A percentile compares a stretch with the other conserved stretches of the same genome.
These are phyloP conservation scores for Metarhizium guizhouense DNA, from an alignment of 2,329 filamentous ascomycete genomes.

Conservation along the genomic window DNA sequence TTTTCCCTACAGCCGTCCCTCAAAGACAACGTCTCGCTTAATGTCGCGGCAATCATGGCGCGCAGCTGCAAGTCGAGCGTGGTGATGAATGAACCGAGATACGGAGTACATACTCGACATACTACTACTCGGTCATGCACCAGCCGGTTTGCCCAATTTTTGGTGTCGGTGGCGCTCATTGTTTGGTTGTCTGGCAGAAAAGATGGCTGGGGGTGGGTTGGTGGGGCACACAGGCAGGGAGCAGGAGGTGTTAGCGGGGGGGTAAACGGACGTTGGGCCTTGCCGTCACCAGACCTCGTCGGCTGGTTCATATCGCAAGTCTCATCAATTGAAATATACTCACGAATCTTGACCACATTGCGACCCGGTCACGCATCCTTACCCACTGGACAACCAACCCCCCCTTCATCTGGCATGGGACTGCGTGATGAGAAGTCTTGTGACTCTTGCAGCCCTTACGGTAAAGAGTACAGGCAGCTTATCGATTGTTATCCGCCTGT, in stretches of 20 bases:
- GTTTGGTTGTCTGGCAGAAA: background rate
- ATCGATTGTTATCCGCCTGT: background rate
- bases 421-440: background rate
- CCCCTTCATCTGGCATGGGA: background rate
- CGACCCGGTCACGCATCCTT: background rate
- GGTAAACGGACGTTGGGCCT: background rate
- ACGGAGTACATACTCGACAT: too few species aligned
- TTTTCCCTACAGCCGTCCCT: too few species aligned
- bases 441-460: background rate
- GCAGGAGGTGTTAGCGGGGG: background rate
- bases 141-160: too few species aligned
- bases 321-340: background rate
- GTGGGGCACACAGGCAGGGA: background rate
- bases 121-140: too few species aligned
- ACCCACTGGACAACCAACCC: background rate
- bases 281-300: constrained; percentile 5
- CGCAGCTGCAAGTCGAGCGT: background rate
- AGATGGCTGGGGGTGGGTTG: constrained; percentile 7
- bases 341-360: background rate
- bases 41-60: background rate
- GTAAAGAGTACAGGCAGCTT: background rate
- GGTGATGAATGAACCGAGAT: background rate
- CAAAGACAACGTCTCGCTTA: too few species aligned
- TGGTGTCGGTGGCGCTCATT: background rate
- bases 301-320: background rate